Base-by-base conservation (phyloP, 2,329 filamentous ascomycete species). In the Xylariales sp. region DNA sequence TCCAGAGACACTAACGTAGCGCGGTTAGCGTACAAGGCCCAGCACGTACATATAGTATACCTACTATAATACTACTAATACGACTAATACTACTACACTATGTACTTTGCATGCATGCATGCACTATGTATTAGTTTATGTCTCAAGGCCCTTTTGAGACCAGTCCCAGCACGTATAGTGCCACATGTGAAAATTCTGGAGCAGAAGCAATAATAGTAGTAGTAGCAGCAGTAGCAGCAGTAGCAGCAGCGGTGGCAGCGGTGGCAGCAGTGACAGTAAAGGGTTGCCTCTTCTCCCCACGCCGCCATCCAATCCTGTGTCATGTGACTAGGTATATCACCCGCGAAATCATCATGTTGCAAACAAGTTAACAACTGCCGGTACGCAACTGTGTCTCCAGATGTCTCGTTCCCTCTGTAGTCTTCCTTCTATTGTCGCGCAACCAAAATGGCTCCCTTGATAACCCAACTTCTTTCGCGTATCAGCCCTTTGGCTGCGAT, bases 401-500 rank as follows among this genome's bases (percentile, higher is more conserved):
- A 45, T 50, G n/a, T 28, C n/a, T 57, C 14, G 39, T 41, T 57
- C 30, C 41, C 32, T 18, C 7, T 9, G 5, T 9, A 46, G n/a
- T 58, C 23, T 30, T 43, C 32, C 30, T 39, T 39, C 18, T 14
- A n/a, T 30, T 39, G 4, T 30, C 36, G 10, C 43, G 30, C 28
- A 32, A 28, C 23, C 28, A 28, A 61, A 52, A 68, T 68, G 65
- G 52, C 61, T 4, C n/a, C 45, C 45, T 36, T 49, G 1, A 57
- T 65, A 30, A 18, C 9, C 3, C 36, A 62, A 16, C 36, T 36
- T 68, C 71, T 62, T 61, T 76, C 48, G 67, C 71, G 4, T 55
- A 56, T 16, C 71, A 73, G 46, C 71, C 75, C 10, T 69, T 72
- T 1, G 62, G 69, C 71, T 14, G 69, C 68, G 3, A 72, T 74